These are phyloP conservation scores for Polymyxa betae DNA, from an alignment of 208 protist genomes.

Conservation along the genomic window DNA sequence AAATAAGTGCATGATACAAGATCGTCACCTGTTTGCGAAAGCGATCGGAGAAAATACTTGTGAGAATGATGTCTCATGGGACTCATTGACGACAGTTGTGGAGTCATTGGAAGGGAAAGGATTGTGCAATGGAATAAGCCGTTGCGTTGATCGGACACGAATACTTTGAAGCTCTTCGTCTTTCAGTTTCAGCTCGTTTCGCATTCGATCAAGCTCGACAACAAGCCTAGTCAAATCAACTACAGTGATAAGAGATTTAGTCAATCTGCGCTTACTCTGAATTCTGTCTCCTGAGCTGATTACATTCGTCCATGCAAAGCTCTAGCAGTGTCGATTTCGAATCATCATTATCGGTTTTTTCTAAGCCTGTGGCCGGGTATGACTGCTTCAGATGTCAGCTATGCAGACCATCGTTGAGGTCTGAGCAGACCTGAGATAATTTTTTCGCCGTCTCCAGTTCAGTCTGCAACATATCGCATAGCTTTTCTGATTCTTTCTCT, in stretches of 20 bases:
- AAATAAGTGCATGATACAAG: not conserved
- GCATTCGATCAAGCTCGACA: not conserved
- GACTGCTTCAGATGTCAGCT: not conserved
- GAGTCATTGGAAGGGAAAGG: not conserved
- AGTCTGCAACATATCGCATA: conserved; percentile 28
- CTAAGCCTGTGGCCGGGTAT: not conserved
- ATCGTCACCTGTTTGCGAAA: not conserved
- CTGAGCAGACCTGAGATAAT: not conserved
- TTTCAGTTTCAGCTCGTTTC: not conserved
- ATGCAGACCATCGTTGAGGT: not conserved
- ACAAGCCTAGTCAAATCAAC: not conserved
- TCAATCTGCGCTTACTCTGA: not conserved
- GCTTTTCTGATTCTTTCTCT: not conserved
- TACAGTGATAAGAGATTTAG: not conserved
- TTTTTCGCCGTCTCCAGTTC: not conserved
- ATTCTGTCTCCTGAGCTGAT: not conserved
- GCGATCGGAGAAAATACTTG: not conserved
- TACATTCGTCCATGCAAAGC: conserved; percentile 50
- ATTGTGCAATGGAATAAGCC: not conserved
- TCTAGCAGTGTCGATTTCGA: not conserved
- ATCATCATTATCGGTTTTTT: not conserved
- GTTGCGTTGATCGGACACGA: not conserved
- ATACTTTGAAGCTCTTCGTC: not conserved
- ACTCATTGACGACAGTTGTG: not conserved
- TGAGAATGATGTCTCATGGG: not conserved